These are phyloP conservation scores for Citrus unshiu DNA, from an alignment of 345 rosid genomes.

Conservation along the genomic window DNA sequence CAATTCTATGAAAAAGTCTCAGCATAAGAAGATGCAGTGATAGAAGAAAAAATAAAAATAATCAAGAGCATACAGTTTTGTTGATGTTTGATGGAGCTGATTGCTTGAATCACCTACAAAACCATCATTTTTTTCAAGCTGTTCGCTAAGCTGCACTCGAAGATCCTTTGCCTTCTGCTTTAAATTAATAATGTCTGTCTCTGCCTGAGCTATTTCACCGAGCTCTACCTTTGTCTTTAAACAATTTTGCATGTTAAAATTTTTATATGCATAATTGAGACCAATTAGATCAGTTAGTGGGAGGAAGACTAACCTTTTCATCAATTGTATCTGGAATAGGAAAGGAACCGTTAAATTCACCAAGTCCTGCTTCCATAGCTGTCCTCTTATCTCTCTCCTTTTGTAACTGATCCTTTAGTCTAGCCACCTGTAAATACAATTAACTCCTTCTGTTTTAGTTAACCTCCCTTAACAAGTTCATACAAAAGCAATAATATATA, in stretches of 20 bases:
- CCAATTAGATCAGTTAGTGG: conserved; percentile 6
- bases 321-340: conserved; percentile 38
- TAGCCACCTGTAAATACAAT: conserved; percentile 57
- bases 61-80: conserved; percentile 39
- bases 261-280: conserved; percentile 10
- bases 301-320: conserved; percentile 50
- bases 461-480: background rate
- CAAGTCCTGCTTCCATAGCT: conserved; percentile 65
- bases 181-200: conserved; percentile 58
- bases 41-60: conserved; percentile 4
- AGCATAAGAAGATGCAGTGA: background rate
- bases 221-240: conserved; percentile 57
- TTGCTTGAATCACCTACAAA: conserved; percentile 33
- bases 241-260: conserved; percentile 25
- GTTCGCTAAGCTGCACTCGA: conserved; percentile 42
- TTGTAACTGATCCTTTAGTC: conserved; percentile 74
- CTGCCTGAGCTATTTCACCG: conserved; percentile 59
- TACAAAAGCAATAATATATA: background rate
- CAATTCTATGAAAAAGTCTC: background rate
- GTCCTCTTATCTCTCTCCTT: conserved; percentile 61
- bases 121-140: conserved; percentile 34
- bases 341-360: conserved; percentile 33
- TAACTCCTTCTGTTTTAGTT: background rate
- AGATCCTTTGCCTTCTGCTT: conserved; percentile 63
- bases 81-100: conserved; percentile 24